Percentiles rank a stretch among this genome's conserved stretches.
Evolutionary conservation across 2,329 filamentous ascomycete genomes (phyloP).

Genomic region (Alternaria alternata): DNA sequence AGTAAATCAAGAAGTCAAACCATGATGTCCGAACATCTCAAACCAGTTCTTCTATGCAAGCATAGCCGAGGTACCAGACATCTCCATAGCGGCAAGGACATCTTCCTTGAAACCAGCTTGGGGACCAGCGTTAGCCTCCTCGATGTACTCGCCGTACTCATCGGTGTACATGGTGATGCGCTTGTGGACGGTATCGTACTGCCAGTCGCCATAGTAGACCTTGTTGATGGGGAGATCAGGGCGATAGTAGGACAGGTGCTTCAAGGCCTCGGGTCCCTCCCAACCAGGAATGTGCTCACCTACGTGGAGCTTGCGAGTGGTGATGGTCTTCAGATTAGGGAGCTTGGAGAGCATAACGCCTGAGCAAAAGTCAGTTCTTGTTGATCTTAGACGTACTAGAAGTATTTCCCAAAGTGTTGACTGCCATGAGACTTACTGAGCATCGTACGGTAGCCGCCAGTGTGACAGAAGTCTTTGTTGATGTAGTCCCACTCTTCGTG

Average conservation of each 20-base stretch:
- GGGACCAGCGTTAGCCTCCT: constrained; percentile 17
- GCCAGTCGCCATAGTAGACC: constrained; percentile 30
- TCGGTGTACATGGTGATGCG: constrained; percentile 22
- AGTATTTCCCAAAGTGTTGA: not conserved
- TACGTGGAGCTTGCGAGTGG: constrained; percentile 20
- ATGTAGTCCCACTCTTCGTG: constrained; percentile 10
- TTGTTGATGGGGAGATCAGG: constrained; percentile 12
- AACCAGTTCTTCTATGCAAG: not conserved
- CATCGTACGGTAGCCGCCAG: constrained; percentile 22
- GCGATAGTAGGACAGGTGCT: constrained; percentile 23
- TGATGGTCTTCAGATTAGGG: constrained; percentile 16
- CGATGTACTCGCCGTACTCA: constrained; percentile 25
- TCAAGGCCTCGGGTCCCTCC: constrained; percentile 8
- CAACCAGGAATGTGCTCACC: constrained; percentile 30
- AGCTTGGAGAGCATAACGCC: constrained; percentile 11
- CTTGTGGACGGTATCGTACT: constrained; percentile 27
- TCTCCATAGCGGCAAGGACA: constrained; percentile 13
- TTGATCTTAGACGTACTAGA: not conserved
- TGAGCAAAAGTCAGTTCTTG: not conserved
- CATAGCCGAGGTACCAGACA: not conserved
- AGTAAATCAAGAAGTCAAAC: not conserved
- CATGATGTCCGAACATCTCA: not conserved
- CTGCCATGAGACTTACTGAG: constrained; percentile 7
- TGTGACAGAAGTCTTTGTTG: constrained; percentile 17
- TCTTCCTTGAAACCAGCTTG: constrained; percentile 26